A percentile compares a stretch with the other conserved stretches of the same genome.
Evolutionary conservation across 768 basidiomycete genomes (phyloP).

Genomic region (Hygrophoropsis aurantiaca): DNA sequence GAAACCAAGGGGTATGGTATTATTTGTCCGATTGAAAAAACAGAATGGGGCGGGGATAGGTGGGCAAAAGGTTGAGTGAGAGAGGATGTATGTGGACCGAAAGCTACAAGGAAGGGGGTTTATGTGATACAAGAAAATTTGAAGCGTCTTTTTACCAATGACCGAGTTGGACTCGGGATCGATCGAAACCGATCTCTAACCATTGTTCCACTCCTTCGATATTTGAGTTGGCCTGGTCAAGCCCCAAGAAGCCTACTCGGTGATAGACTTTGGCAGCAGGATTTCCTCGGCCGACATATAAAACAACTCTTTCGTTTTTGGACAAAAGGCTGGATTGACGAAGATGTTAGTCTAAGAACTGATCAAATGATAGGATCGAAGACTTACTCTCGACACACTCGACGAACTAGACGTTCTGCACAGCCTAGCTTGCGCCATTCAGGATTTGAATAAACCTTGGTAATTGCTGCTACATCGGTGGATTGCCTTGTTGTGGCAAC

Average conservation of each 20-base stretch:
- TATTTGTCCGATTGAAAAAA: slow-evolving; percentile 2
- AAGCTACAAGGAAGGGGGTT: too few species aligned
- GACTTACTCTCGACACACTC: slow-evolving; percentile 55
- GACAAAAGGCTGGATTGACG: slow-evolving; percentile 33
- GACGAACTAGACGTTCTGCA: slow-evolving; percentile 60
- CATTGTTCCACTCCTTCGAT: slow-evolving; percentile 52
- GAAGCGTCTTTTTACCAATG: slow-evolving; percentile 57
- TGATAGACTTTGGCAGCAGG: slow-evolving; percentile 53
- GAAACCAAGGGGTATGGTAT: neutral
- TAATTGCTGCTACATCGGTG: slow-evolving; percentile 57
- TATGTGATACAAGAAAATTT: too few species aligned
- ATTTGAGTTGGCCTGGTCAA: slow-evolving; percentile 28
- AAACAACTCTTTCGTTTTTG: slow-evolving; percentile 49
- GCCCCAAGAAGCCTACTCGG: slow-evolving; percentile 65
- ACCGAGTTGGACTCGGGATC: slow-evolving; percentile 46
- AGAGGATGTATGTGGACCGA: too few species aligned
- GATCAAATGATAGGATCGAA: neutral
- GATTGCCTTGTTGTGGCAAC: slow-evolving; percentile 68
- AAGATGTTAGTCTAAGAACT: slow-evolving; percentile 8
- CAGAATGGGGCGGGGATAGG: neutral
- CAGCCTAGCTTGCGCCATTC: slow-evolving; percentile 52
- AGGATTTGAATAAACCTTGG: slow-evolving; percentile 68
- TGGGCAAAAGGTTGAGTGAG: neutral
- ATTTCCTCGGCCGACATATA: slow-evolving; percentile 66
- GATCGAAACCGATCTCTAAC: slow-evolving; percentile 67